Evolutionary conservation across 768 basidiomycete species (phyloP).

Genomic region (Tricholoma furcatifolium): DNA sequence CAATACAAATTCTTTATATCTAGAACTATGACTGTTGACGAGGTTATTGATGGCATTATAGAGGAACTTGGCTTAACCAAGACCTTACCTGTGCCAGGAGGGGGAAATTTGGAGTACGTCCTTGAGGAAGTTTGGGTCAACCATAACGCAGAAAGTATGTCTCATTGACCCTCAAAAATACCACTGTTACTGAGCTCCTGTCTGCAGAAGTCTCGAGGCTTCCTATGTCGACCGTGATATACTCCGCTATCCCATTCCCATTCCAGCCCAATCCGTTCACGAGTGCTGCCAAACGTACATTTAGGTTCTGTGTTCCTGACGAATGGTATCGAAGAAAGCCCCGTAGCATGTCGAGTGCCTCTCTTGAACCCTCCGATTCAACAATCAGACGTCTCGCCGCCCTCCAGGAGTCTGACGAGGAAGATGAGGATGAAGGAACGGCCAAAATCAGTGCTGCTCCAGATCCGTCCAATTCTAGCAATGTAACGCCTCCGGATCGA

Average conservation of each 20-base stretch:
- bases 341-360: conserved; percentile 44
- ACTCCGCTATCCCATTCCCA: conserved; percentile 40
- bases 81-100: conserved; percentile 63
- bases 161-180: background rate
- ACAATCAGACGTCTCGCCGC: conserved; percentile 49
- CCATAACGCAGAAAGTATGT: conserved; percentile 42
- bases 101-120: conserved; percentile 68
- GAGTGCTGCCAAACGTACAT: conserved; percentile 39
- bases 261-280: conserved; percentile 41
- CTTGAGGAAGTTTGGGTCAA: conserved; percentile 68
- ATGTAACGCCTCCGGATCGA: conserved; percentile 43
- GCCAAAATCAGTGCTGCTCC: conserved; percentile 44
- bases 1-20: conserved; percentile 66
- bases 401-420: conserved; percentile 46
- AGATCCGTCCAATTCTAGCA: conserved; percentile 10
- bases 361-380: conserved; percentile 49
- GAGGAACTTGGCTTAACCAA: conserved; percentile 72
- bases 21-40: conserved; percentile 50
- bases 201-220: conserved; percentile 43
- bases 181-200: conserved; percentile 13
- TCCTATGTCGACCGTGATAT: conserved; percentile 40
- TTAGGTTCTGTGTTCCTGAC: conserved; percentile 72
- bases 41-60: conserved; percentile 48
- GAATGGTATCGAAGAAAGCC: conserved; percentile 78
- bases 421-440: conserved; percentile 55